Conservation (phyloP, 495 filamentous ascomycete genomes). For the Extremus antarcticus region DNA sequence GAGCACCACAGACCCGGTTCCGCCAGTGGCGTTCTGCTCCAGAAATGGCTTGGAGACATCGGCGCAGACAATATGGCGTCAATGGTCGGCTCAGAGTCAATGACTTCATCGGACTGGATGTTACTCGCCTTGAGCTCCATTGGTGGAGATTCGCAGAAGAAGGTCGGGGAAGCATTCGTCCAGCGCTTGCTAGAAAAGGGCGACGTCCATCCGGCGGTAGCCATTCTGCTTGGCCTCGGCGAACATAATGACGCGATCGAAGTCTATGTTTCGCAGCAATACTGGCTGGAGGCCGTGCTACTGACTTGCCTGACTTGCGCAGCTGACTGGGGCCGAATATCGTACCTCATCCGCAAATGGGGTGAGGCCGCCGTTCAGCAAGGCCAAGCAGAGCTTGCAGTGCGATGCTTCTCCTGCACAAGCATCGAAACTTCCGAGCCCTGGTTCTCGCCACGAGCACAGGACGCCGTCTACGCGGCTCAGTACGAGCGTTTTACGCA, state of each 20-base stretch:
- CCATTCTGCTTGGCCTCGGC: slow-evolving; percentile 82
- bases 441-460: slow-evolving; percentile 73
- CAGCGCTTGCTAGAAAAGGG: slow-evolving; percentile 80
- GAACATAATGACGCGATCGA: slow-evolving; percentile 93
- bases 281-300: slow-evolving; percentile 82
- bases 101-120: slow-evolving; percentile 94
- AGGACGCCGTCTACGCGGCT: slow-evolving; percentile 42
- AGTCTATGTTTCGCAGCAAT: slow-evolving; percentile 84
- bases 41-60: slow-evolving; percentile 86
- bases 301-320: slow-evolving; percentile 57
- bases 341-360: slow-evolving; percentile 83
- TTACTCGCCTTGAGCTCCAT: slow-evolving; percentile 84
- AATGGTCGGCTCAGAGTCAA: slow-evolving; percentile 60
- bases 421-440: slow-evolving; percentile 47
- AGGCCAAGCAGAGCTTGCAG: slow-evolving; percentile 78
- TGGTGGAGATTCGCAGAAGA: slow-evolving; percentile 61
- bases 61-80: slow-evolving; percentile 72
- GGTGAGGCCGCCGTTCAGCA: slow-evolving; percentile 83
- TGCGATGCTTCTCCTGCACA: slow-evolving; percentile 55
- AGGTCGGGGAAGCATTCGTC: slow-evolving; percentile 84
- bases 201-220: slow-evolving; percentile 82
- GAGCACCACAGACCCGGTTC: slow-evolving; percentile 60
- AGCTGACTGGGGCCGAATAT: slow-evolving; percentile 78
- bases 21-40: slow-evolving; percentile 63
- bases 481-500: slow-evolving; percentile 21